Evolutionary conservation across 2,329 filamentous ascomycete species (phyloP).

Genomic region (Alternaria panax): DNA sequence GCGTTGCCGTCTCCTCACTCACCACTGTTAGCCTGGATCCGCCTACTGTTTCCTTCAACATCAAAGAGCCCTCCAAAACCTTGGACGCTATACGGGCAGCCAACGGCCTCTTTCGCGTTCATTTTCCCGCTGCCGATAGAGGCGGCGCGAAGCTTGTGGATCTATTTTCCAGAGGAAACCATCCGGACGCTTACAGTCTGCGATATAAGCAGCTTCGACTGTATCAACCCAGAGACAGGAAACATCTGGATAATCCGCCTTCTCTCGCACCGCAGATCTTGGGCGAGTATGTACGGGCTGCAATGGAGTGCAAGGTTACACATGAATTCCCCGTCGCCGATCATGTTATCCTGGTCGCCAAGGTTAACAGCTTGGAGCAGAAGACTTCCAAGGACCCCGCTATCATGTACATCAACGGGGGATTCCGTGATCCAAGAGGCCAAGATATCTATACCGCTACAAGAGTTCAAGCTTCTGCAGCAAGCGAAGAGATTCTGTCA

Average conservation of each 20-base stretch:
- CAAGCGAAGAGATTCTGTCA: conserved; percentile 1
- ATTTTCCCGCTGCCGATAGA: conserved; percentile 53
- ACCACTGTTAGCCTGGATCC: conserved; percentile 65
- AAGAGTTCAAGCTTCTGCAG: background rate
- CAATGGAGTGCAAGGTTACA: conserved; percentile 47
- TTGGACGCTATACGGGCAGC: conserved; percentile 60
- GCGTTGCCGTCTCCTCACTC: conserved; percentile 68
- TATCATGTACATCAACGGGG: conserved; percentile 40
- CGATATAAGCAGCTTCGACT: conserved; percentile 19
- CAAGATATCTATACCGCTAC: conserved; percentile 2
- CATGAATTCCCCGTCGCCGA: conserved; percentile 53
- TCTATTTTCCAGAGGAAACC: conserved; percentile 42
- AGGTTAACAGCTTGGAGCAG: conserved; percentile 37
- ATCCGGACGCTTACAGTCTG: conserved; percentile 27
- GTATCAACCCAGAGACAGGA: conserved; percentile 12
- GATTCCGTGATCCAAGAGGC: conserved; percentile 25
- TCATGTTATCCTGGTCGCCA: conserved; percentile 58
- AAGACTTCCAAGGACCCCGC: conserved; percentile 11
- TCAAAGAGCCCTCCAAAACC: conserved; percentile 64
- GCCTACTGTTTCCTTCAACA: conserved; percentile 69
- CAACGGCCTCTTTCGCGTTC: conserved; percentile 56
- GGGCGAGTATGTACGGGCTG: conserved; percentile 30
- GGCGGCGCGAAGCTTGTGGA: conserved; percentile 41
- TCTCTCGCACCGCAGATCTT: conserved; percentile 28
- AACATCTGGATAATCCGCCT: background rate